Evolutionary conservation across 2,329 filamentous ascomycete genomes (phyloP), one percentile per base, ranked within the genome.

Genomic region (Knoxdaviesia capensis): DNA sequence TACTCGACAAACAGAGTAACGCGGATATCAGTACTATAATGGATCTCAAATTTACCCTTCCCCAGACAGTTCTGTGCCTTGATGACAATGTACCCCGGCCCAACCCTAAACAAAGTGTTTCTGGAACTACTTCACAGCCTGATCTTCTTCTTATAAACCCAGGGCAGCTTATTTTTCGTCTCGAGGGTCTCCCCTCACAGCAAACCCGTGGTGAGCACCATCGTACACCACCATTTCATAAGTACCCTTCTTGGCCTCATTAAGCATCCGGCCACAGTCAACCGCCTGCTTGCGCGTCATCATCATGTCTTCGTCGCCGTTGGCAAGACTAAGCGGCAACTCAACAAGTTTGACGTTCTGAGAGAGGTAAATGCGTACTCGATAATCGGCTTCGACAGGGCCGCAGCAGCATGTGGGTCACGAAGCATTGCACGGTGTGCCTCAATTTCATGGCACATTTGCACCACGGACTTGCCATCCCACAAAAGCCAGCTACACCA

Each of bases 401-500:
- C 45, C 3, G 20, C 20, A 20, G 20, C 20, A 20, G 20, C 20
- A 20, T 20, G 3, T 20, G 20, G 20, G 20, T 20, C 20, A 20
- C 3, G 3, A 20, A 43, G 20, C 31, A 30, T 36, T 34, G 44
- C 48, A 31, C 29, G 40, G 32, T 59, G 54, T 7, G 60, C 56
- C 11, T 42, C 32, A n/a, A 45, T 30, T 34, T 46, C 46, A 32
- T 48, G 46, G 30, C 46, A 40, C 6, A 75, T 60, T 9, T 61
- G 50, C 20, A 69, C 52, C 2, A 61, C 56, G 48, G 73, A 63
- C 48, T 67, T 66, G n/a, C 68, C 73, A 32, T 72, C 72, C 69
- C 71, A 77, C 71, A 76, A 58, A 73, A 76, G 1, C 72, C 74
- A 0, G 68, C 68, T 0, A 61, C 65, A 31, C 63, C 70, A 41